Evolutionary conservation across 331 rosid species (phyloP), one percentile per base, ranked within the genome.

Genomic region (Acacia concinna): DNA sequence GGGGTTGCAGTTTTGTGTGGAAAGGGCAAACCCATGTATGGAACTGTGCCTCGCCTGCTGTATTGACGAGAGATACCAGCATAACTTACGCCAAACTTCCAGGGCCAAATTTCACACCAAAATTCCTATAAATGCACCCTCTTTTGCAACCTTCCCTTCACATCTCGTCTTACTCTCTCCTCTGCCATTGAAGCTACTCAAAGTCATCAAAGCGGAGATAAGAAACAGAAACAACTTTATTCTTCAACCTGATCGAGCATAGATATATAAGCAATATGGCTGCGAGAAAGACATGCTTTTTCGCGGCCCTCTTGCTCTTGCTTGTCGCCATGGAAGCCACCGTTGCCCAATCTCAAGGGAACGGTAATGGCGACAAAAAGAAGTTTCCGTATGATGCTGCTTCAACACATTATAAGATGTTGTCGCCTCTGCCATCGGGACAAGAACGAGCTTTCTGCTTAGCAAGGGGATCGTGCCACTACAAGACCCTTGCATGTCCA

Each of bases 371-470:
- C 2, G 31, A 51, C 20, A 79, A 21, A 5, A 62, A 34, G 73
- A 6, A 28, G 15, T 5, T n/a, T 46, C 12, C 4, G 12, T 32
- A 59, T 75, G 75, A 80, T 47, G 84, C 77, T 8, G 74, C 74
- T 1, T 13, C 81, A 0, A 20, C 85, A 11, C 18, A 87, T 41
- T 90, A 88, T 73, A 77, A 81, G 0, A 17, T 2, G 9, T 32
- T 89, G 83, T 1, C 81, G 43, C 41, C 85, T 6, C 47, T 79
- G 30, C 73, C 68, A 27, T 38, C 84, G 0, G 97, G 96, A 44
- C 84, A 81, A 60, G 90, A 93, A 78, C 74, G 94, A 80, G 94
- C 79, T 2, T 77, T 85, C 68, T 89, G 96, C 85, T 76, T 80
- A 67, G 80, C 81, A 0, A 82, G 74, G 0, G 86, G 81, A 4